Conservation (phyloP, 257 asterid genomes). For the Apocynum venetum region DNA sequence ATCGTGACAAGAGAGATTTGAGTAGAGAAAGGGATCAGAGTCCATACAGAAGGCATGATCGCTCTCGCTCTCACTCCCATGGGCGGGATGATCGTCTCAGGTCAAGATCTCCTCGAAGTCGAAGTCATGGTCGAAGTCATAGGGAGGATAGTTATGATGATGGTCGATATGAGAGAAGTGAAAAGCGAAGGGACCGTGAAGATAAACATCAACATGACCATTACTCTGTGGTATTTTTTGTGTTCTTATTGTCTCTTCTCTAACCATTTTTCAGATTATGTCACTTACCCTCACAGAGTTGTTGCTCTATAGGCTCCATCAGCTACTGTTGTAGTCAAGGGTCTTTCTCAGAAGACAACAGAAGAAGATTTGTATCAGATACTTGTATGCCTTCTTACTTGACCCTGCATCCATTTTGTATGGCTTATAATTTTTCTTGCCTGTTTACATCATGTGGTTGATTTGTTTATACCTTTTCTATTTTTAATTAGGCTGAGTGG, state of each 20-base stretch:
- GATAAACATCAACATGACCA: slow-evolving; percentile 63
- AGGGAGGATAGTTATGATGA: slow-evolving; percentile 92
- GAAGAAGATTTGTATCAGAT: slow-evolving; percentile 96
- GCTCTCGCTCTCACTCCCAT: slow-evolving; percentile 70
- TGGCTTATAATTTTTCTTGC: slow-evolving; percentile 10
- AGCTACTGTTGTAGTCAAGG: slow-evolving; percentile 94
- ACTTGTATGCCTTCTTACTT: slow-evolving; percentile 48
- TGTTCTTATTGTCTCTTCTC: slow-evolving; percentile 6
- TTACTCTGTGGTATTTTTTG: slow-evolving; percentile 56
- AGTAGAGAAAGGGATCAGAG: slow-evolving; percentile 85
- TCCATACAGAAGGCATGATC: slow-evolving; percentile 57
- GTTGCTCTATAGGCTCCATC: slow-evolving; percentile 71
- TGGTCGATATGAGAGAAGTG: slow-evolving; percentile 59
- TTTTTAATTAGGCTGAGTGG: slow-evolving; percentile 77
- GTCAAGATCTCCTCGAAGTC: slow-evolving; percentile 92
- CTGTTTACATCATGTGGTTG: not conserved
- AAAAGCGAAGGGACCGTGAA: slow-evolving; percentile 75
- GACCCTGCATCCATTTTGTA: slow-evolving; percentile 14
- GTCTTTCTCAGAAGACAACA: slow-evolving; percentile 89
- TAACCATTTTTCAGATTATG: slow-evolving; percentile 14
- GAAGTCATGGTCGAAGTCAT: slow-evolving; percentile 74
- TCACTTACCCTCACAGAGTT: slow-evolving; percentile 18
- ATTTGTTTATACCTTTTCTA: not conserved
- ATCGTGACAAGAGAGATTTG: slow-evolving; percentile 64
- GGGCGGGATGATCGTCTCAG: slow-evolving; percentile 72